These are phyloP conservation scores for Nemania bipapillata DNA, from an alignment of 2,329 filamentous ascomycete species.

Conservation along the genomic window DNA sequence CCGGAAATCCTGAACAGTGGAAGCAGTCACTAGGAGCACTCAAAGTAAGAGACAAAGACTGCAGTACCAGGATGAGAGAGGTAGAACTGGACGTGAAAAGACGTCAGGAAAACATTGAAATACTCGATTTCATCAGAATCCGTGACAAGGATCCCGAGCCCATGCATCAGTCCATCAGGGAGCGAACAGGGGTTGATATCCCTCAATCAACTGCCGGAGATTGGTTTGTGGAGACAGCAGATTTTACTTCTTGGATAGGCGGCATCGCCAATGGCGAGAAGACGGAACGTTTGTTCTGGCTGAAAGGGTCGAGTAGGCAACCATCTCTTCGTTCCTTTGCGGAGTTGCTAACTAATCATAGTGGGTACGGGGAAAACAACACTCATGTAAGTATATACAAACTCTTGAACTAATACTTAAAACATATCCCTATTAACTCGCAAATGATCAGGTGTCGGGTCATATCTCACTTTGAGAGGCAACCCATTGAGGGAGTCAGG, in stretches of 20 bases:
- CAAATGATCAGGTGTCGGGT: neutral
- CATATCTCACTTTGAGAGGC: neutral
- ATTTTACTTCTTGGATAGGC: neutral
- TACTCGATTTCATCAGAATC: neutral
- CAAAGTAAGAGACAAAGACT: neutral
- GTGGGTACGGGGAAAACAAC: conserved; percentile 17
- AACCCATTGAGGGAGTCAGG: neutral
- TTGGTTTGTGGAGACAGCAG: neutral
- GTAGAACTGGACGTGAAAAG: neutral
- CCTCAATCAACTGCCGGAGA: neutral
- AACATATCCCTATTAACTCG: neutral
- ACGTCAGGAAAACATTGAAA: neutral
- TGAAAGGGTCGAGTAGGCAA: conserved; percentile 16
- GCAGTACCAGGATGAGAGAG: neutral
- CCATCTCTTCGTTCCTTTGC: neutral
- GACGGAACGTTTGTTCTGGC: neutral
- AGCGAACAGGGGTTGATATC: neutral
- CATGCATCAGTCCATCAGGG: neutral
- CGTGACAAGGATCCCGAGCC: conserved; percentile 10
- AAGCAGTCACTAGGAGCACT: neutral
- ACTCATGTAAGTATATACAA: conserved; percentile 1
- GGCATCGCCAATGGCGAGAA: neutral
- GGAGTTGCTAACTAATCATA: neutral
- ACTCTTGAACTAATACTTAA: neutral
- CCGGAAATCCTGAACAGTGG: neutral